A percentile compares a stretch with the other conserved stretches of the same genome.
These are phyloP conservation scores for Ustilago hordei DNA, from an alignment of 1,284 basidiomycete genomes.

Conservation along the genomic window DNA sequence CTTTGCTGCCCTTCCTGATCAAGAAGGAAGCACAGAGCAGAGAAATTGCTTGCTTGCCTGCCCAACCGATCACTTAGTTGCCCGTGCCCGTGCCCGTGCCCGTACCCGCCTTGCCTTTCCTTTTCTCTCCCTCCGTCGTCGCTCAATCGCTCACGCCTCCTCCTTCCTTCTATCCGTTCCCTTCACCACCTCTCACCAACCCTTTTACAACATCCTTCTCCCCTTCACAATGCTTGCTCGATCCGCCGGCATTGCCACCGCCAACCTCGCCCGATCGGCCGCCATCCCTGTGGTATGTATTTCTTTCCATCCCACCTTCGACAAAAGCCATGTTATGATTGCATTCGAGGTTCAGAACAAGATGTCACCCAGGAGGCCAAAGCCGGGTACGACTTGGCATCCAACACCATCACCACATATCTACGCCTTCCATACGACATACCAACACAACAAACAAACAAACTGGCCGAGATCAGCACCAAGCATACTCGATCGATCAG, in stretches of 20 bases:
- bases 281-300: constrained; percentile 63
- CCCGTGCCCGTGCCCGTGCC: too few species aligned
- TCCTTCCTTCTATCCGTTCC: constrained; percentile 12
- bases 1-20: not conserved
- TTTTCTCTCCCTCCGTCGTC: not conserved
- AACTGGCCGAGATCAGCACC: too few species aligned
- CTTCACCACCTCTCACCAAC: constrained; percentile 32
- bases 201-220: constrained; percentile 24
- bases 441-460: too few species aligned
- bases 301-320: not conserved
- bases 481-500: constrained; percentile 15
- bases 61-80: not conserved
- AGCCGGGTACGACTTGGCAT: not conserved
- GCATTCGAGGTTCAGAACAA: constrained; percentile 7
- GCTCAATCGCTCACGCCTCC: not conserved
- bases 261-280: constrained; percentile 67
- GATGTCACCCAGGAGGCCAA: not conserved
- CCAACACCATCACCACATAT: too few species aligned
- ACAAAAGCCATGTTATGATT: constrained; percentile 7
- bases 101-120: not conserved
- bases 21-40: constrained; percentile 1
- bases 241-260: constrained; percentile 66
- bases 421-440: not conserved
- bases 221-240: constrained; percentile 64
- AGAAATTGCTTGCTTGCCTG: constrained; percentile 9